These are phyloP conservation scores for Smallanthus sonchifolius DNA, from an alignment of 129 eudicot species.

Conservation along the genomic window DNA sequence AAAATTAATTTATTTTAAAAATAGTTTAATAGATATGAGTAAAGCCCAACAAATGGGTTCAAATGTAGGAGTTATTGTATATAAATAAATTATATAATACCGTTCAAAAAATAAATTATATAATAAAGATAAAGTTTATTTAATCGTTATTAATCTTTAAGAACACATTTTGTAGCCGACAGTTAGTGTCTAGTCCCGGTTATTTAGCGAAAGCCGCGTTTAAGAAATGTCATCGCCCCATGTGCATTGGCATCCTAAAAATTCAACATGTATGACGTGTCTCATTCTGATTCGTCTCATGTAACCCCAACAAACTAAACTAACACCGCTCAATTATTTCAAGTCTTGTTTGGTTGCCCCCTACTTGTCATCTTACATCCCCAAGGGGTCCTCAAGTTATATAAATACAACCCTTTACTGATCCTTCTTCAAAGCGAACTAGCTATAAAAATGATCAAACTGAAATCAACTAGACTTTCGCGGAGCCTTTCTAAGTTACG, in stretches of 20 bases:
- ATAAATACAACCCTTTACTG: slow-evolving; percentile 24
- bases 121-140: background rate
- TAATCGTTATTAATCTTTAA: slow-evolving; percentile 12
- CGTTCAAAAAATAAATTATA: no score
- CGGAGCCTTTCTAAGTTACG: slow-evolving; percentile 61
- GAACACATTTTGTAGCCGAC: slow-evolving; percentile 30
- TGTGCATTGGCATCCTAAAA: slow-evolving; percentile 24
- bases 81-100: background rate
- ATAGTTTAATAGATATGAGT: no score
- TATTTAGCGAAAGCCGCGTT: slow-evolving; percentile 33
- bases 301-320: slow-evolving; percentile 27
- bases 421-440: background rate
- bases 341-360: slow-evolving; percentile 23
- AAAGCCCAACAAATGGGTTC: background rate
- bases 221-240: slow-evolving; percentile 28
- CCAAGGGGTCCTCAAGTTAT: slow-evolving; percentile 2
- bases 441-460: slow-evolving; percentile 42
- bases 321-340: slow-evolving; percentile 33
- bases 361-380: slow-evolving; percentile 19
- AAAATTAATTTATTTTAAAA: no score
- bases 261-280: slow-evolving; percentile 23
- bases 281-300: slow-evolving; percentile 11
- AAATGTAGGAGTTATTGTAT: no score
- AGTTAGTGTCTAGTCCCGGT: slow-evolving; percentile 25
- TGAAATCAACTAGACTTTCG: slow-evolving; percentile 64